phyloP scores from a whole-genome alignment of 192 early-diverging fungal genomes.

The Bifiguratus adelaidae region DNA sequence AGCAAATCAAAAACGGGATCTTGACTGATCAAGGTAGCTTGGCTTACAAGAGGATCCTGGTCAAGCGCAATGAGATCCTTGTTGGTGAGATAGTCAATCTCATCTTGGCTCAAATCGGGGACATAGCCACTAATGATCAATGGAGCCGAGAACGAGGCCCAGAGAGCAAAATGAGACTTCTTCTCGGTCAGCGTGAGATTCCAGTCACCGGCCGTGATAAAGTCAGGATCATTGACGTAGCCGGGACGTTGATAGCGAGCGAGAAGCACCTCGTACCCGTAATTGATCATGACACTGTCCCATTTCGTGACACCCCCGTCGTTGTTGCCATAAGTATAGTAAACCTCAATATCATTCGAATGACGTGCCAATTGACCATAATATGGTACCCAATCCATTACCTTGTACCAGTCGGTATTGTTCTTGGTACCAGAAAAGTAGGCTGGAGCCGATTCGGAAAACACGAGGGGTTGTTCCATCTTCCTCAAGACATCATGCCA shows the following conservation, averaged over 20 bases:
- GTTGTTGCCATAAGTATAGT: slow-evolving; percentile 10
- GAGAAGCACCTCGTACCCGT: slow-evolving; percentile 26
- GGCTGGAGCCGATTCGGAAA: slow-evolving; percentile 24
- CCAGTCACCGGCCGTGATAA: slow-evolving; percentile 21
- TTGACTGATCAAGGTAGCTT: slow-evolving; percentile 4
- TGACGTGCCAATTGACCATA: slow-evolving; percentile 30
- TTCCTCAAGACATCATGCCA: not conserved
- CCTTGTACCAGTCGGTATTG: slow-evolving; percentile 24
- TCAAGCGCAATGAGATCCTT: slow-evolving; percentile 41
- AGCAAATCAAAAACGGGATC: slow-evolving; percentile 1
- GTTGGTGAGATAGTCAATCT: slow-evolving; percentile 25
- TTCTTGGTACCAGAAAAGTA: slow-evolving; percentile 21
- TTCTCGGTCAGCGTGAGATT: slow-evolving; percentile 19
- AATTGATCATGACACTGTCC: slow-evolving; percentile 19
- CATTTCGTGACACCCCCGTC: too few species aligned
- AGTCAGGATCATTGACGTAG: slow-evolving; percentile 25
- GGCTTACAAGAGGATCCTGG: slow-evolving; percentile 36
- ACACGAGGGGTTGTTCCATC: not conserved
- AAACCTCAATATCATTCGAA: slow-evolving; percentile 20
- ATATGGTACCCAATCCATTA: slow-evolving; percentile 19
- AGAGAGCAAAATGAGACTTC: slow-evolving; percentile 37
- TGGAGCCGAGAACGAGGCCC: slow-evolving; percentile 42
- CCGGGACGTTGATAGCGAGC: slow-evolving; percentile 21
- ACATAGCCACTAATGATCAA: slow-evolving; percentile 44
- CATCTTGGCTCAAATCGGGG: slow-evolving; percentile 7